Evolutionary conservation across 73 alveolate genomes (phyloP).

Genomic region (Diophrys appendiculata): DNA sequence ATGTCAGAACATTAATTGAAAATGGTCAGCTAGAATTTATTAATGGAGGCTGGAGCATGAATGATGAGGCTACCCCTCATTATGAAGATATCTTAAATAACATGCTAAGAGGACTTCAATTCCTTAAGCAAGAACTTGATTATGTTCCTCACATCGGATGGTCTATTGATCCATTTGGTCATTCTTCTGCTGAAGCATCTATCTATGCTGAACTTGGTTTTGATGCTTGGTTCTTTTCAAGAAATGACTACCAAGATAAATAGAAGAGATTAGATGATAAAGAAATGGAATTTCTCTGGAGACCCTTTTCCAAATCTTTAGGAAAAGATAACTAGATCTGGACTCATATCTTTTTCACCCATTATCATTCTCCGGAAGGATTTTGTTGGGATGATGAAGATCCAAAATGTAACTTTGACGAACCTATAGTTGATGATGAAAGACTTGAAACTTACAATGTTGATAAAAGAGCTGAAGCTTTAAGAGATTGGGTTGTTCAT

Average conservation of each 20-base stretch:
- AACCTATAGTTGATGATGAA: constrained; percentile 37
- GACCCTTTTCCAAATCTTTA: constrained; percentile 55
- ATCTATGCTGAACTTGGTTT: constrained; percentile 89
- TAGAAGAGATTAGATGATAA: constrained; percentile 70
- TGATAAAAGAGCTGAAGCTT: constrained; percentile 40
- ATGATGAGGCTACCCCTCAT: constrained; percentile 87
- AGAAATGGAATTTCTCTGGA: constrained; percentile 83
- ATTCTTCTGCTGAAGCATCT: constrained; percentile 84
- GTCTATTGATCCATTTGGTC: constrained; percentile 98
- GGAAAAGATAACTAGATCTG: constrained; percentile 61
- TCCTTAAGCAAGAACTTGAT: constrained; percentile 81
- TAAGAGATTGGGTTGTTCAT: constrained; percentile 47
- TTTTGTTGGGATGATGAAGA: constrained; percentile 15
- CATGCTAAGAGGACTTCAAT: constrained; percentile 88
- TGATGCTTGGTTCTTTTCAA: constrained; percentile 84
- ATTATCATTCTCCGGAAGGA: constrained; percentile 73
- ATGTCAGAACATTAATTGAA: constrained; percentile 67
- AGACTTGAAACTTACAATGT: constrained; percentile 51
- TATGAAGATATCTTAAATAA: constrained; percentile 83
- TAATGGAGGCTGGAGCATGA: constrained; percentile 95
- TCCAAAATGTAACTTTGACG: constrained; percentile 41
- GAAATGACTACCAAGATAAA: constrained; percentile 87
- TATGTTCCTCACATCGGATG: constrained; percentile 85
- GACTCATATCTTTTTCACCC: constrained; percentile 66
- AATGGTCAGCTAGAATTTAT: constrained; percentile 82